Percentiles rank a stretch among this genome's conserved stretches.
Conservation (phyloP, 495 filamentous ascomycete species). For the Apiosordaria backusii region DNA sequence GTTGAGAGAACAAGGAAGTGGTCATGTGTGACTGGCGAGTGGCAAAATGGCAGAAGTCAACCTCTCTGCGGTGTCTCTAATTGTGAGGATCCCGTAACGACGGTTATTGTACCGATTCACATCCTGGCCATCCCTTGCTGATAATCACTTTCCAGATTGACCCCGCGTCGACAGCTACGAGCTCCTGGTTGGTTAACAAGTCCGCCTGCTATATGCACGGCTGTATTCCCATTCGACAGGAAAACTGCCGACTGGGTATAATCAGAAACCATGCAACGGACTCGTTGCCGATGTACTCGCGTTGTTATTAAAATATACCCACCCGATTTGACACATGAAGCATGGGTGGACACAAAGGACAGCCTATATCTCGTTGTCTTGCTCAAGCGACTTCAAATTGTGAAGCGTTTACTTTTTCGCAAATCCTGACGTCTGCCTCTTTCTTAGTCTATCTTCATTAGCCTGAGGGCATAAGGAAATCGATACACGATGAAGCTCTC, state of each 20-base stretch:
- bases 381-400: neutral
- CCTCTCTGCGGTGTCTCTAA: neutral
- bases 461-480: too few species aligned
- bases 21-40: neutral
- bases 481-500: constrained; percentile 32
- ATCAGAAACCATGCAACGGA: constrained; percentile 5
- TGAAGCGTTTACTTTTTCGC: neutral
- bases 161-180: neutral
- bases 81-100: neutral
- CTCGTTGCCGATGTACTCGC: neutral
- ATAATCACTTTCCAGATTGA: neutral
- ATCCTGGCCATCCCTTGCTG: neutral
- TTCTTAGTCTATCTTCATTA: neutral
- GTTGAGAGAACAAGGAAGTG: neutral
- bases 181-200: neutral
- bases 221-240: constrained; percentile 8
- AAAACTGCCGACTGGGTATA: constrained; percentile 11
- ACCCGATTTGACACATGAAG: neutral
- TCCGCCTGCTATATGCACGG: neutral
- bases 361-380: constrained; percentile 6
- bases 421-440: neutral
- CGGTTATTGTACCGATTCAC: neutral
- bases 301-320: neutral
- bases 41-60: neutral
- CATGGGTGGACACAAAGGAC: neutral